phyloP scores from a whole-genome alignment of 192 early-diverging fungal species.

The Coemansia sp. region DNA sequence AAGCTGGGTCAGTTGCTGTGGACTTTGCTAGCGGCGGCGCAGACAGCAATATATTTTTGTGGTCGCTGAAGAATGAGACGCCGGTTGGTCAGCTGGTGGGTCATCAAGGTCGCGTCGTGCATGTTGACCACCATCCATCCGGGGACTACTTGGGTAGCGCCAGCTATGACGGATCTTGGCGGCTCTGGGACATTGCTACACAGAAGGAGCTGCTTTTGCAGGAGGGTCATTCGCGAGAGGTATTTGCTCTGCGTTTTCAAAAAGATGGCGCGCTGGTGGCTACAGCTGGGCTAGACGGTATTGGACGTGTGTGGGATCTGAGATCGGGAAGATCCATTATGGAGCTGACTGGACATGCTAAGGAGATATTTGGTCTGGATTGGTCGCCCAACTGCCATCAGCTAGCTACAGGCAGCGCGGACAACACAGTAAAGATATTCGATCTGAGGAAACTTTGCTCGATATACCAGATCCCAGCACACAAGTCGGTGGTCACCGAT shows the following conservation, averaged over 20 bases:
- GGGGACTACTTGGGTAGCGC: slow-evolving; percentile 76
- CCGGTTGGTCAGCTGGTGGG: slow-evolving; percentile 79
- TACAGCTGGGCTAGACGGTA: slow-evolving; percentile 87
- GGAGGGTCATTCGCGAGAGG: slow-evolving; percentile 92
- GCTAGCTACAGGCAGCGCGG: slow-evolving; percentile 86
- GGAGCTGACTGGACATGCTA: slow-evolving; percentile 87
- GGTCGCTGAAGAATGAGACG: slow-evolving; percentile 78
- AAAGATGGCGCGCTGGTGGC: slow-evolving; percentile 87
- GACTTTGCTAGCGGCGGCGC: slow-evolving; percentile 86
- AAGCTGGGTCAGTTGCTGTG: slow-evolving; percentile 51
- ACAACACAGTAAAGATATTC: slow-evolving; percentile 91
- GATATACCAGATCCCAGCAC: slow-evolving; percentile 86
- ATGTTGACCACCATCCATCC: slow-evolving; percentile 88
- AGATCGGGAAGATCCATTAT: slow-evolving; percentile 87
- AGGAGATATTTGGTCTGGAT: slow-evolving; percentile 83
- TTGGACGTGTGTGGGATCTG: slow-evolving; percentile 94
- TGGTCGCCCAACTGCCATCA: slow-evolving; percentile 94
- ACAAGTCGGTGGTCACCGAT: slow-evolving; percentile 85
- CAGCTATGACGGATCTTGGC: slow-evolving; percentile 83
- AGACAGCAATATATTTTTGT: slow-evolving; percentile 76
- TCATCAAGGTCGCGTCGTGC: slow-evolving; percentile 78
- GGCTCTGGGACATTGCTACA: slow-evolving; percentile 90
- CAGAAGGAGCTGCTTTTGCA: slow-evolving; percentile 80
- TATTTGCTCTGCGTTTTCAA: slow-evolving; percentile 92
- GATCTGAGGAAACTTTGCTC: slow-evolving; percentile 79